These are phyloP conservation scores for Aspergillus bertholletiae DNA, from an alignment of 495 filamentous ascomycete species.

Conservation along the genomic window DNA sequence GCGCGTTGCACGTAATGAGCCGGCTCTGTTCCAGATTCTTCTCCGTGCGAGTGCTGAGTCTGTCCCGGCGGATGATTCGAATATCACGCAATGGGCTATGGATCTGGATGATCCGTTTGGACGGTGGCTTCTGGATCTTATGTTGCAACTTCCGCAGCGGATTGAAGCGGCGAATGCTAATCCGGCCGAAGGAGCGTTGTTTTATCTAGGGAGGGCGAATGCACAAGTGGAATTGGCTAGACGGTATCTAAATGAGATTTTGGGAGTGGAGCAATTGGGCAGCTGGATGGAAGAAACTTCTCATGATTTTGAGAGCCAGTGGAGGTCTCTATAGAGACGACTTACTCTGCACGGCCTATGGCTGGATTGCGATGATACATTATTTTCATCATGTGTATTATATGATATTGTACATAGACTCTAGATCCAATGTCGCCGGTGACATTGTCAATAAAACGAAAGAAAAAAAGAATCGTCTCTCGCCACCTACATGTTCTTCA, in stretches of 20 bases:
- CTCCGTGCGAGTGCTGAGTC: slow-evolving; percentile 41
- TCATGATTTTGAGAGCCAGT: slow-evolving; percentile 6
- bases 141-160: slow-evolving; percentile 27
- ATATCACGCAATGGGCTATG: slow-evolving; percentile 35
- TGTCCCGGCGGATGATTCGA: slow-evolving; percentile 27
- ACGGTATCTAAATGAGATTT: slow-evolving; percentile 27
- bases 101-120: slow-evolving; percentile 25
- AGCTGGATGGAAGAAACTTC: slow-evolving; percentile 28
- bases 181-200: slow-evolving; percentile 17
- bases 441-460: too few species aligned
- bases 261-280: slow-evolving; percentile 15
- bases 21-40: slow-evolving; percentile 30
- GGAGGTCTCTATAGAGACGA: not conserved
- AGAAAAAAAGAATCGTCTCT: too few species aligned
- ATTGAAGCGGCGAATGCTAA: slow-evolving; percentile 12
- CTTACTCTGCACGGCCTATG: not conserved
- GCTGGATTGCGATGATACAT: not conserved
- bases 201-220: slow-evolving; percentile 29
- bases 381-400: not conserved
- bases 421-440: not conserved
- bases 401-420: not conserved
- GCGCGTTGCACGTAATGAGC: slow-evolving; percentile 18
- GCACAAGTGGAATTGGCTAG: slow-evolving; percentile 13
- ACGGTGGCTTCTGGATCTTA: slow-evolving; percentile 34
- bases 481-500: slow-evolving; percentile 38